Evolutionary conservation across 129 eudicot species (phyloP).

Genomic region (Helianthus annuus): HanXRQr2.0-SUNRISE NC_035447.2:17716529-17717028

Average conservation of each 20-base stretch:
- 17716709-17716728: conserved; percentile 61
- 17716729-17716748: conserved; percentile 46
- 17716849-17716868: conserved; percentile 76
- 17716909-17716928: conserved; percentile 77
- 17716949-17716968: conserved; percentile 94
- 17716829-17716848: conserved; percentile 91
- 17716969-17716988: conserved; percentile 96
- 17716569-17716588: conserved; percentile 81
- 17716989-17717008: conserved; percentile 96
- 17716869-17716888: conserved; percentile 88
- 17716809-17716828: conserved; percentile 83
- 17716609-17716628: conserved; percentile 84
- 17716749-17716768: conserved; percentile 79
- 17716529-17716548: conserved; percentile 37
- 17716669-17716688: conserved; percentile 76
- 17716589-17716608: conserved; percentile 80
- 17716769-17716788: conserved; percentile 83
- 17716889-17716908: conserved; percentile 93
- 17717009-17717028: conserved; percentile 87
- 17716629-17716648: conserved; percentile 57
- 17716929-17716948: conserved; percentile 93
- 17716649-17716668: conserved; percentile 66
- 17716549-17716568: conserved; percentile 73
- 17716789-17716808: conserved; percentile 86
- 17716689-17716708: conserved; percentile 51